Evolutionary conservation across 257 asterid species (phyloP).

Genomic region (Rehmannia glutinosa): DNA sequence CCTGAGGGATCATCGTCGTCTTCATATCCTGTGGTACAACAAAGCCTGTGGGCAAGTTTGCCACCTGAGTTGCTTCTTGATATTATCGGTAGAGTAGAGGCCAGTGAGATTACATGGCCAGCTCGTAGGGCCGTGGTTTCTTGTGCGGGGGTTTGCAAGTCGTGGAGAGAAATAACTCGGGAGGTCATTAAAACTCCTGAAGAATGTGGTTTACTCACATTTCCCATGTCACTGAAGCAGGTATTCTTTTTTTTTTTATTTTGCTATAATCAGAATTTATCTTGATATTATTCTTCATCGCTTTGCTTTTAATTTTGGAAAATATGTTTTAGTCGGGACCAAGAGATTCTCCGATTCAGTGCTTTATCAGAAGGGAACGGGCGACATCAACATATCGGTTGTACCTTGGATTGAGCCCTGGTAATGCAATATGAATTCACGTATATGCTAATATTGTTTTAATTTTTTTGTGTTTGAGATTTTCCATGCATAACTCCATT

Average conservation of each 20-base stretch:
- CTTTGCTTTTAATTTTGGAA: slow-evolving; percentile 1
- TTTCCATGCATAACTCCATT: background rate
- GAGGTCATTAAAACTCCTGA: slow-evolving; percentile 54
- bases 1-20: slow-evolving; percentile 33
- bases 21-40: slow-evolving; percentile 22
- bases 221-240: slow-evolving; percentile 74
- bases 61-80: slow-evolving; percentile 59
- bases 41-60: slow-evolving; percentile 50
- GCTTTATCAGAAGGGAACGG: slow-evolving; percentile 76
- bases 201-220: slow-evolving; percentile 68
- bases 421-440: slow-evolving; percentile 26
- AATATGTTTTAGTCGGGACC: slow-evolving; percentile 57
- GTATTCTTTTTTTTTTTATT: slow-evolving; percentile 17
- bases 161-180: slow-evolving; percentile 60
- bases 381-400: slow-evolving; percentile 49
- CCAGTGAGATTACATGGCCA: slow-evolving; percentile 53
- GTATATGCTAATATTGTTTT: background rate
- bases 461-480: background rate
- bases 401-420: slow-evolving; percentile 73
- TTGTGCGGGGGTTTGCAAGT: slow-evolving; percentile 64
- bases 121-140: slow-evolving; percentile 46
- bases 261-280: background rate
- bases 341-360: slow-evolving; percentile 60
- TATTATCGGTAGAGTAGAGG: slow-evolving; percentile 50
- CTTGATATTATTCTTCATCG: background rate